Base-by-base conservation (phyloP, 225 moss, liverwort and hornwort species). In the Takakia lepidozioides region DNA sequence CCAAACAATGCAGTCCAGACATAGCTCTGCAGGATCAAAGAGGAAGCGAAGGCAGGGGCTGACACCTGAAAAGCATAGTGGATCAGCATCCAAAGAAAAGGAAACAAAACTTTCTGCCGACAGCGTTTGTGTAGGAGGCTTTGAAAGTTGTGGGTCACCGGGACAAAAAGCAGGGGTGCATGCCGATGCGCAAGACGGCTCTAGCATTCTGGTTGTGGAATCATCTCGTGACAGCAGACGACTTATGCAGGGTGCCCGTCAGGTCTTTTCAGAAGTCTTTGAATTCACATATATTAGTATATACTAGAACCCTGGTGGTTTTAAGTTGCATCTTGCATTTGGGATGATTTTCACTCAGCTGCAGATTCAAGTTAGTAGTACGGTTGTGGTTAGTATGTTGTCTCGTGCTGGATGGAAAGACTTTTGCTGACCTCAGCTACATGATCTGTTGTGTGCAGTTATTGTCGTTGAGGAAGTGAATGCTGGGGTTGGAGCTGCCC, bases 191-290 rank as follows among this genome's bases (percentile, higher is more conserved):
- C 52, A 51, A 54, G 66, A 52, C 46, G 75, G 68, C 38, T 71
- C 61, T 48, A 79, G 29, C 51, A 48, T 25, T 47, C 64, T 76
- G 62, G 36, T 72, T 38, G 65, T 75, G 55, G 81, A 73, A 69
- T 73, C 69, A 34, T 79, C 83, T 38, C 86, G 86, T 22, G 93
- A 93, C 17, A 84, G 74, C 64, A 76, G 86, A 71, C 73, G 93
- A 18, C 67, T 89, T 25, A 85, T 85, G 80, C 80, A 85, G 68
- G 92, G 85, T 60, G 92, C 92, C 67, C 80, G 88, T 22, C 92
- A 93, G 88, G 88, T 93, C 29, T 65, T 49, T 21, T 46, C 29
- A 36, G 30, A 29, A 19, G 16, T 25, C 29, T 28, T 21, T 21
- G 10, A 15, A 25, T 1, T 26, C 15, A 11, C 3, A 20, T 30